phyloP scores from a whole-genome alignment of 2,329 filamentous ascomycete species.

The Sporothrix globosa region DNA sequence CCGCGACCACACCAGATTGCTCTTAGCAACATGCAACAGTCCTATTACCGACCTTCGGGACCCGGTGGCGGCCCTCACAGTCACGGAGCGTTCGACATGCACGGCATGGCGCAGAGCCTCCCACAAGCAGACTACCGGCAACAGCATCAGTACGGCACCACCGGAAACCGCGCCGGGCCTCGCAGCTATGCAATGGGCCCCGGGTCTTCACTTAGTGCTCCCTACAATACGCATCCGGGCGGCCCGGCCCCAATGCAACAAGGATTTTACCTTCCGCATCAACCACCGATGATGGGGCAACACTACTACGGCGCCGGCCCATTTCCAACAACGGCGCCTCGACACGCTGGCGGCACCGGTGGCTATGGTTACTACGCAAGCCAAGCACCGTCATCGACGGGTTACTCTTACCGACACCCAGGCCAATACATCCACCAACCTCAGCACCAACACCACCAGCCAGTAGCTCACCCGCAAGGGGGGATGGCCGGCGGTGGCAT shows the following conservation, averaged over 20 bases:
- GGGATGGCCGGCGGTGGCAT: not conserved
- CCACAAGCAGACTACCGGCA: not conserved
- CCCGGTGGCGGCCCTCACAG: not conserved
- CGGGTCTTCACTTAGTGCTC: not conserved
- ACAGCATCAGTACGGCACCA: not conserved
- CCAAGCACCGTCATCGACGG: not conserved
- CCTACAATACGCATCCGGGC: not conserved
- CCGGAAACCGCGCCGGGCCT: not conserved
- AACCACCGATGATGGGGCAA: slow-evolving; percentile 12
- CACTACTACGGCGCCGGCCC: not conserved
- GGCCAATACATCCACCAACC: not conserved
- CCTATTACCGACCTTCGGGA: slow-evolving; percentile 2
- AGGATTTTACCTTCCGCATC: not conserved
- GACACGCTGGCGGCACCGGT: not conserved
- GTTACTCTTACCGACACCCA: not conserved
- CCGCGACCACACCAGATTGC: not conserved
- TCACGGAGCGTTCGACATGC: slow-evolving; percentile 3
- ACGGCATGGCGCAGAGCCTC: not conserved
- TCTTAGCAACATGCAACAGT: slow-evolving; percentile 9
- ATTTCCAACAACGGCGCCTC: not conserved
- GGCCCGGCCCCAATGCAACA: not conserved
- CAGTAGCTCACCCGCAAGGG: not conserved
- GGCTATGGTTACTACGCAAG: slow-evolving; percentile 1
- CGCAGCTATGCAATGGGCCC: not conserved
- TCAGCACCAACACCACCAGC: not conserved